Percentiles rank a stretch among this genome's conserved stretches.
Evolutionary conservation across 73 alveolate genomes (phyloP).

Genomic region (Blepharisma japonicum): DNA sequence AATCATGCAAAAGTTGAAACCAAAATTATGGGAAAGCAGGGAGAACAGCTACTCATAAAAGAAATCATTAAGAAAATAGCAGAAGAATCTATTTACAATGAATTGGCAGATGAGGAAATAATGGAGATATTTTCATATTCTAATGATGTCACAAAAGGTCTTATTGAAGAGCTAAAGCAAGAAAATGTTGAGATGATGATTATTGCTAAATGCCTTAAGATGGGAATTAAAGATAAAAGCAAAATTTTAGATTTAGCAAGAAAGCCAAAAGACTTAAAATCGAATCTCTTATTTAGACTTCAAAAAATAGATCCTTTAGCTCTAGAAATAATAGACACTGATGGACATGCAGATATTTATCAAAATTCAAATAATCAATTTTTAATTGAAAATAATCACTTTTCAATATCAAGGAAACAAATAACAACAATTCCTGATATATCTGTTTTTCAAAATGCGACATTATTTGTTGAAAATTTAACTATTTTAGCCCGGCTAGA

Average conservation of each 20-base stretch:
- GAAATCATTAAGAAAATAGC: not conserved
- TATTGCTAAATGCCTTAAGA: not conserved
- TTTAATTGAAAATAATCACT: not conserved
- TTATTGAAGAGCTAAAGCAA: not conserved
- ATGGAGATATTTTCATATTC: not conserved
- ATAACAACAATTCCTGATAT: not conserved
- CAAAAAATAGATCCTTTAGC: not conserved
- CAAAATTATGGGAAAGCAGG: too few species aligned
- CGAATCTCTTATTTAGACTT: not conserved
- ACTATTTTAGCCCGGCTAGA: slow-evolving; percentile 3
- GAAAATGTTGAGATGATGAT: not conserved
- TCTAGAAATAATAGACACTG: not conserved
- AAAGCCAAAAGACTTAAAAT: not conserved
- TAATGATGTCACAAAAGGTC: not conserved
- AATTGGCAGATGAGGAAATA: not conserved
- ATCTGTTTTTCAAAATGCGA: not conserved
- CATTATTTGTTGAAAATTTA: not conserved
- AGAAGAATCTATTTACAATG: not conserved
- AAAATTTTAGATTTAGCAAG: not conserved
- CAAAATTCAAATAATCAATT: slow-evolving; percentile 2
- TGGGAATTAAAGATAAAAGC: not conserved
- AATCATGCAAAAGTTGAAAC: too few species aligned
- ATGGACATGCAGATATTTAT: slow-evolving; percentile 6
- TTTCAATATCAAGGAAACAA: not conserved
- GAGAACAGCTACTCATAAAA: too few species aligned